Evolutionary conservation across 148 eudicot genomes (phyloP).

Genomic region (Rhododendron henanense): DNA sequence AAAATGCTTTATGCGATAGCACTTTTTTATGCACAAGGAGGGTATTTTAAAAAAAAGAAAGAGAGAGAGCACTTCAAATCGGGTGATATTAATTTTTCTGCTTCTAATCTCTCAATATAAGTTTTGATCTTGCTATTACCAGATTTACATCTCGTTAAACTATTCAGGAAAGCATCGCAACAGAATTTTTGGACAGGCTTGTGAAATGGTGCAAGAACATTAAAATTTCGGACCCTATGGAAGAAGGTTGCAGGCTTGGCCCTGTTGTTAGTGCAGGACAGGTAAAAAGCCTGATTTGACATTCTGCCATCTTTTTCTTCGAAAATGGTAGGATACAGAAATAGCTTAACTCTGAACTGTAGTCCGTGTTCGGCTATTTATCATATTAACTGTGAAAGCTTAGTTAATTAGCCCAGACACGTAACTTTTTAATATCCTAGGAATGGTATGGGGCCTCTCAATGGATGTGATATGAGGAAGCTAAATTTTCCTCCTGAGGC

Average conservation of each 20-base stretch:
- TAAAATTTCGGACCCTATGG: slow-evolving; percentile 78
- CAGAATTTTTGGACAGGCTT: slow-evolving; percentile 74
- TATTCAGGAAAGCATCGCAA: slow-evolving; percentile 83
- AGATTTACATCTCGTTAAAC: not conserved
- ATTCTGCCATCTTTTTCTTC: not conserved
- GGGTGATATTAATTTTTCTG: not conserved
- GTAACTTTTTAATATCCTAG: not conserved
- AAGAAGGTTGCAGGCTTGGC: slow-evolving; percentile 94
- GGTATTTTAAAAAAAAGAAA: not conserved
- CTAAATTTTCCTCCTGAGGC: not conserved
- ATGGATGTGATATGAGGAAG: not conserved
- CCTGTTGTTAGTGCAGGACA: slow-evolving; percentile 93
- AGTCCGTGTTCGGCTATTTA: not conserved
- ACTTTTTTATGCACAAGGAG: not conserved
- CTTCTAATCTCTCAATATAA: too few species aligned
- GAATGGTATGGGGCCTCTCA: not conserved
- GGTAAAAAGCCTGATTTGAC: slow-evolving; percentile 31
- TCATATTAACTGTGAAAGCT: not conserved
- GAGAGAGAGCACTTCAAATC: not conserved
- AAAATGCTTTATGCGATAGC: not conserved
- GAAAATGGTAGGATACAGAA: not conserved
- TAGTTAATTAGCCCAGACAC: not conserved
- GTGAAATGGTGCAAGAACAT: slow-evolving; percentile 59
- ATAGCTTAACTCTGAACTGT: not conserved
- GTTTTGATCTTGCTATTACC: not conserved